Evolutionary conservation across 306 rosid genomes (phyloP).

Genomic region (Rosa lucieae): DNA sequence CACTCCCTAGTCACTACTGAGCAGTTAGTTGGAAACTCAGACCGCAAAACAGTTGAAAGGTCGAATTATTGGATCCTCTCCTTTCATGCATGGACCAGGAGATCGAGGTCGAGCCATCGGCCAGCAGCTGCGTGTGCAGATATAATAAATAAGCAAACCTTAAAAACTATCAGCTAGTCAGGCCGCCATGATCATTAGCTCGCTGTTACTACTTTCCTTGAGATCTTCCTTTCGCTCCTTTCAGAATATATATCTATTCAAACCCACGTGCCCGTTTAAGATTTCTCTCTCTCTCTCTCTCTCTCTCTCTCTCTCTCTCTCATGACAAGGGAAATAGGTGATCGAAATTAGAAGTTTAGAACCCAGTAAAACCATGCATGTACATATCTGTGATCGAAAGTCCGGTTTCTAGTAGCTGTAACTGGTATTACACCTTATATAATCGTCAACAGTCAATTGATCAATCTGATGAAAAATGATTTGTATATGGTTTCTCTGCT

Average conservation of each 20-base stretch:
- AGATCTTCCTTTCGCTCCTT: background rate
- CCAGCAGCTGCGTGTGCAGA: too few relatives aligned
- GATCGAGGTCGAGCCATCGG: background rate
- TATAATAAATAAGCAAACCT: background rate
- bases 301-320: background rate
- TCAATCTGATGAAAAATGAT: background rate
- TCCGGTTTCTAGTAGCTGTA: slow-evolving; percentile 1
- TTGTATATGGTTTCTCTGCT: background rate
- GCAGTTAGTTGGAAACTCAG: background rate
- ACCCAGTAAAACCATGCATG: background rate
- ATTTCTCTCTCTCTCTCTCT: background rate
- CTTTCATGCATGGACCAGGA: background rate
- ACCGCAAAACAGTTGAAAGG: background rate
- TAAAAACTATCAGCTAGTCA: background rate
- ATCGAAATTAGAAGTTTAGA: too few relatives aligned
- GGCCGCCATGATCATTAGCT: background rate
- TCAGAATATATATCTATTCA: background rate
- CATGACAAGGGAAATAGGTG: too few relatives aligned
- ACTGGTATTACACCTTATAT: background rate
- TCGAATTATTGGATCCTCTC: background rate
- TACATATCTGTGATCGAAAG: background rate
- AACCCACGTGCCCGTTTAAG: slow-evolving; percentile 4
- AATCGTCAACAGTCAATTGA: background rate
- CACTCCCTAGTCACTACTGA: too few relatives aligned
- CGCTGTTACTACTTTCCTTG: background rate